Conservation (phyloP, 371 early-diverging fungal species). For the Zychaea mexicana region DNA sequence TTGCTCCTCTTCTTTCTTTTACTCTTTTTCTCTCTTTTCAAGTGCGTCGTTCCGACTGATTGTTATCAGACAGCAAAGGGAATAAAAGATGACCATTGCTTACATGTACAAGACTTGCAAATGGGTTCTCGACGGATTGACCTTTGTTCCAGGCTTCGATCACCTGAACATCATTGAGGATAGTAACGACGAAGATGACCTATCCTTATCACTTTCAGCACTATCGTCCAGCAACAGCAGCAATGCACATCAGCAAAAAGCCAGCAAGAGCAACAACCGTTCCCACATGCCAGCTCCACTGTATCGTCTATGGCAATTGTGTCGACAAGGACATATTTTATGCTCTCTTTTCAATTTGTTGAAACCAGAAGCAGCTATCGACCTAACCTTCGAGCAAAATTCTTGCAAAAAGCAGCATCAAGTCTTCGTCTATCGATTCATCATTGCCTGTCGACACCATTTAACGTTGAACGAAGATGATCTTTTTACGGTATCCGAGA, state of each 20-base stretch:
- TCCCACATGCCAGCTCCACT: slow-evolving; percentile 7
- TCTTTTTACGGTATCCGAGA: slow-evolving; percentile 82
- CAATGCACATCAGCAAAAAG: slow-evolving; percentile 17
- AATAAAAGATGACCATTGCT: not conserved
- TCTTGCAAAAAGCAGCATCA: slow-evolving; percentile 56
- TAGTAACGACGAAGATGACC: not conserved
- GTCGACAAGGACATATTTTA: slow-evolving; percentile 87
- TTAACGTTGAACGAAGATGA: slow-evolving; percentile 71
- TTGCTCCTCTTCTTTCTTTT: not conserved
- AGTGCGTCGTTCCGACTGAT: slow-evolving; percentile 2
- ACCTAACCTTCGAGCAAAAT: slow-evolving; percentile 46
- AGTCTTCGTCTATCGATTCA: slow-evolving; percentile 74
- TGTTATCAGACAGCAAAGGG: too few species aligned
- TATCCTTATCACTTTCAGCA: not conserved
- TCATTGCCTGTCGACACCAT: slow-evolving; percentile 73
- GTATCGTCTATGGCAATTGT: slow-evolving; percentile 79
- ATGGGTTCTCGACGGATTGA: slow-evolving; percentile 9
- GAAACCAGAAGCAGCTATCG: slow-evolving; percentile 55
- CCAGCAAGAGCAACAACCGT: not conserved
- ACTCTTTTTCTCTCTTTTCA: slow-evolving; percentile 6
- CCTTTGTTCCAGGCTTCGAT: slow-evolving; percentile 1
- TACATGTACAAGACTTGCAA: slow-evolving; percentile 1
- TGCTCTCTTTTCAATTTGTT: slow-evolving; percentile 81
- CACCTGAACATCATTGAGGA: not conserved
- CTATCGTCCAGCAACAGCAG: not conserved